These are phyloP conservation scores for Euphorbia corollata DNA, from an alignment of 441 rosid species.

Conservation along the genomic window DNA sequence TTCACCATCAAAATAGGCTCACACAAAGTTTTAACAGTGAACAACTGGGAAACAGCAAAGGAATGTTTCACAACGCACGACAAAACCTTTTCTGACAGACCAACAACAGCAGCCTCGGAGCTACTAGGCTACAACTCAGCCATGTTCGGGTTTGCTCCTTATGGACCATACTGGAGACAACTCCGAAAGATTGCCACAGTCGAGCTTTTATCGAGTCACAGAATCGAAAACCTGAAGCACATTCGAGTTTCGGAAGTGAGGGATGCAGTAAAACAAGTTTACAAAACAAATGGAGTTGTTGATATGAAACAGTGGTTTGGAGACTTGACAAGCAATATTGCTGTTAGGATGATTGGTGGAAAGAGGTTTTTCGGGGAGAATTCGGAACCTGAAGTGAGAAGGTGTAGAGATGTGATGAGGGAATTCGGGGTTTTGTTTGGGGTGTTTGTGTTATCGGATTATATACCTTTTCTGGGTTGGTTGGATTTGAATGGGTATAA, in stretches of 20 bases:
- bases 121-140: slow-evolving; percentile 22
- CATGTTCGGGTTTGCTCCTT: slow-evolving; percentile 24
- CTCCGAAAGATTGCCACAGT: slow-evolving; percentile 17
- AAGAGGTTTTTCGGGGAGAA: slow-evolving; percentile 11
- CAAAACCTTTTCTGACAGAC: slow-evolving; percentile 21
- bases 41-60: slow-evolving; percentile 22
- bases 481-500: slow-evolving; percentile 22
- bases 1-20: slow-evolving; percentile 20
- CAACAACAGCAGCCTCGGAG: slow-evolving; percentile 15
- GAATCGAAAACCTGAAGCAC: slow-evolving; percentile 18
- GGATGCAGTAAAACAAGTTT: slow-evolving; percentile 8
- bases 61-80: slow-evolving; percentile 24
- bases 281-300: slow-evolving; percentile 9
- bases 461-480: slow-evolving; percentile 26
- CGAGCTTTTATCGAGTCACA: slow-evolving; percentile 20
- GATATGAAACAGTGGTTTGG: slow-evolving; percentile 25
- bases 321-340: slow-evolving; percentile 21
- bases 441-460: slow-evolving; percentile 21
- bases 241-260: slow-evolving; percentile 17
- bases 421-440: slow-evolving; percentile 13
- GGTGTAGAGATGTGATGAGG: slow-evolving; percentile 5
- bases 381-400: slow-evolving; percentile 11
- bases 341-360: slow-evolving; percentile 18
- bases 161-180: slow-evolving; percentile 27
- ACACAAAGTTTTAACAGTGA: slow-evolving; percentile 16